Conservation (phyloP, 106 monocot genomes). For the Dioscorea dumetorum region DNA sequence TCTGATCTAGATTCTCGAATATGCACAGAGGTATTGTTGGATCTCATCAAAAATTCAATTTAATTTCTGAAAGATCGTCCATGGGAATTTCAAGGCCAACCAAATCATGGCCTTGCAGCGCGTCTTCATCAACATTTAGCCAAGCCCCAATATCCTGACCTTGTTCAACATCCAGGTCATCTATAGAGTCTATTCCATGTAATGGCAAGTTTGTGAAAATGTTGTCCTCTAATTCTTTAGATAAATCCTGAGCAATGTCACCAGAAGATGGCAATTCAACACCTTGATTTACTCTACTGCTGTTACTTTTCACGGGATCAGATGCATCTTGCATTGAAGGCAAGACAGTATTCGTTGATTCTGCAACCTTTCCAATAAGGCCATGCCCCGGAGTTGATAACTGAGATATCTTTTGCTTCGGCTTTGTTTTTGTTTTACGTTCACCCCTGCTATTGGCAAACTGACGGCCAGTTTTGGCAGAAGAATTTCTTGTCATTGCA, state of each 20-base stretch:
- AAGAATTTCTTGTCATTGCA: conserved; percentile 31
- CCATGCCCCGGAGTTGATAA: conserved; percentile 58
- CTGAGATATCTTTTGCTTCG: conserved; percentile 73
- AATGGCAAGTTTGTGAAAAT: conserved; percentile 34
- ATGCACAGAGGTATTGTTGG: conserved; percentile 20
- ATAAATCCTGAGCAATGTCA: conserved; percentile 13
- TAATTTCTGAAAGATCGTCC: conserved; percentile 79
- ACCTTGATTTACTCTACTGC: conserved; percentile 25
- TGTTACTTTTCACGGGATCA: conserved; percentile 13
- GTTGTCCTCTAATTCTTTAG: conserved; percentile 40
- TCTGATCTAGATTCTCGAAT: conserved; percentile 21
- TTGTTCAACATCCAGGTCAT: conserved; percentile 54
- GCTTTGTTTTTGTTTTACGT: conserved; percentile 71
- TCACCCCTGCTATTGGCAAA: conserved; percentile 51
- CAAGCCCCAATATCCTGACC: conserved; percentile 82
- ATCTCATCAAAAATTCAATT: conserved; percentile 53
- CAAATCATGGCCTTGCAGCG: conserved; percentile 57
- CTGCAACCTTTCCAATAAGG: conserved; percentile 35
- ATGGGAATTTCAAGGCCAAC: conserved; percentile 58
- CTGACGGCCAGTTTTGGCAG: conserved; percentile 52
- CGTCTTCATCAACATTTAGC: conserved; percentile 58
- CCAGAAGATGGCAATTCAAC: conserved; percentile 2
- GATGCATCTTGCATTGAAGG: conserved; percentile 15
- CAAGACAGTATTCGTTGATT: conserved; percentile 12
- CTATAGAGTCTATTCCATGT: conserved; percentile 39